Conservation (phyloP, 1,284 basidiomycete species). For the Hymenochaete sp. region DNA sequence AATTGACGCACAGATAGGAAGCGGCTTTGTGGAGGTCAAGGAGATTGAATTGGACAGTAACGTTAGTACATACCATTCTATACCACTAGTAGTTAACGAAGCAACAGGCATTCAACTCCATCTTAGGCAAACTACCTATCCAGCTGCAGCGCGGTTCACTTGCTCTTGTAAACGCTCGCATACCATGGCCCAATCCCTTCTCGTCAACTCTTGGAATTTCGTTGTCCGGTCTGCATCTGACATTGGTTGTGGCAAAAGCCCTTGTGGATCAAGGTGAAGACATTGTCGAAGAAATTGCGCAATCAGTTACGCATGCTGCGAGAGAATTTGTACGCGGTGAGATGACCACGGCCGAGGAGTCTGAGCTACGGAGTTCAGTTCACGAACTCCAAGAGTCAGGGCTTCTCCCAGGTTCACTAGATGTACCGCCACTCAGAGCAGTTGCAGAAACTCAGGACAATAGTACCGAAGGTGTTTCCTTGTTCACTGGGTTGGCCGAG, state of each 20-base stretch:
- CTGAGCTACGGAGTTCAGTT: constrained; percentile 63
- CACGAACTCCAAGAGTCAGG: constrained; percentile 28
- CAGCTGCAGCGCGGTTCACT: constrained; percentile 64
- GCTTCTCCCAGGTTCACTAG: constrained; percentile 57
- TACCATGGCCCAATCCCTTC: constrained; percentile 71
- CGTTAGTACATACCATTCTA: constrained; percentile 37
- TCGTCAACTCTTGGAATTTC: constrained; percentile 64
- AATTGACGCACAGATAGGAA: constrained; percentile 88
- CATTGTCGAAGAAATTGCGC: constrained; percentile 44
- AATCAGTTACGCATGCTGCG: constrained; percentile 73
- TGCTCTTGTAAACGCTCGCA: constrained; percentile 62
- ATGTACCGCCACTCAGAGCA: constrained; percentile 51
- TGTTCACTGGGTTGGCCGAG: constrained; percentile 81
- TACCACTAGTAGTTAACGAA: constrained; percentile 4
- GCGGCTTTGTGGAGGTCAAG: constrained; percentile 80
- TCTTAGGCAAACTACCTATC: constrained; percentile 64
- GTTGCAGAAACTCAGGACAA: constrained; percentile 30
- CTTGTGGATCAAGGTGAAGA: constrained; percentile 18
- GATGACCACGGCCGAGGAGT: constrained; percentile 63
- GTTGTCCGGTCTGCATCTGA: constrained; percentile 52
- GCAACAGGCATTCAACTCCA: constrained; percentile 68
- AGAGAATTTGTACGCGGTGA: constrained; percentile 82
- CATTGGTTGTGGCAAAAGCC: constrained; percentile 42
- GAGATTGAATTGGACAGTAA: constrained; percentile 73
- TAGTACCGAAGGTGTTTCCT: constrained; percentile 49